A percentile compares a stretch with the other conserved stretches of the same genome.
Conservation (phyloP, 441 rosid species). For the Pelargonium citronellum region DNA sequence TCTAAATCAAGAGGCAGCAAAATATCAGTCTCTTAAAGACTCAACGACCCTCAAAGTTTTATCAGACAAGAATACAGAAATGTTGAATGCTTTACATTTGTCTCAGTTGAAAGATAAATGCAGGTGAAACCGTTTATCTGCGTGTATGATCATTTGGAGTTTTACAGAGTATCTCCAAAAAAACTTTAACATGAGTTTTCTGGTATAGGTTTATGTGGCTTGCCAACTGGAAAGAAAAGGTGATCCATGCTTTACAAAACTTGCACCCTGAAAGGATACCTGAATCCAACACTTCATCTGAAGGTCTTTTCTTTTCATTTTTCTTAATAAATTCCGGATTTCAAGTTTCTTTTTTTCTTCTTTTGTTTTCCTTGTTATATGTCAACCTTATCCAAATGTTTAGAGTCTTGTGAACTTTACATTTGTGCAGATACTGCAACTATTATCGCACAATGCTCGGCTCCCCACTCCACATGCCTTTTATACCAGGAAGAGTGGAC, state of each 20-base stretch:
- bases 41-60: constrained; percentile 33
- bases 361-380: no score
- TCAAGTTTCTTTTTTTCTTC: no score
- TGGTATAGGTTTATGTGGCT: constrained; percentile 57
- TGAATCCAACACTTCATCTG: neutral
- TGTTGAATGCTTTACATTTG: constrained; percentile 39
- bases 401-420: constrained; percentile 17
- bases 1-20: constrained; percentile 44
- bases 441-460: constrained; percentile 18
- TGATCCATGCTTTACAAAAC: constrained; percentile 31
- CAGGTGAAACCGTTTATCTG: constrained; percentile 42
- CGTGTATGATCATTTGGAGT: neutral
- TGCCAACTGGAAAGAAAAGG: constrained; percentile 46
- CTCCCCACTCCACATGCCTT: constrained; percentile 28
- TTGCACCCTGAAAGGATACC: constrained; percentile 31
- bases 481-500: constrained; percentile 46
- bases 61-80: constrained; percentile 31
- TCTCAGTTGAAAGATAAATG: constrained; percentile 33
- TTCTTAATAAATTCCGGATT: no score
- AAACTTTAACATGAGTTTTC: constrained; percentile 9
- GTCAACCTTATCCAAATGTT: neutral
- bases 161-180: neutral
- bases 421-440: constrained; percentile 36
- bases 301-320: no score
- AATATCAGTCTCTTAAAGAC: constrained; percentile 37